These are phyloP conservation scores for Venturia asperata DNA, from an alignment of 2,329 filamentous ascomycete species.

Conservation along the genomic window DNA sequence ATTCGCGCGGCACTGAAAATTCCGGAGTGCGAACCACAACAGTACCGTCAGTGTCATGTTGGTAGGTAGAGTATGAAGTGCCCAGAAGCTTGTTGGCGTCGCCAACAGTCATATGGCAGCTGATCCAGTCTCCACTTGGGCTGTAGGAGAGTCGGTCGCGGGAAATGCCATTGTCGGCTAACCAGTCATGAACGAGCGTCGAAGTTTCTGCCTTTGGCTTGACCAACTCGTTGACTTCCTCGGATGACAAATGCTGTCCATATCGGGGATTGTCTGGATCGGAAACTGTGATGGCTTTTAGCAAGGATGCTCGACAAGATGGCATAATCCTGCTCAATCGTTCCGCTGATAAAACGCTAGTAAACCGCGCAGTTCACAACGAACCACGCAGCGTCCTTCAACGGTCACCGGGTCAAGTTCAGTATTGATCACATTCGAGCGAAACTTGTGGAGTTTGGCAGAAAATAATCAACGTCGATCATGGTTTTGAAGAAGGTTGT, in stretches of 20 bases:
- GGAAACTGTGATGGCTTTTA: slow-evolving; percentile 38
- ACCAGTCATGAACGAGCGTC: slow-evolving; percentile 48
- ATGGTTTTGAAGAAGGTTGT: not conserved
- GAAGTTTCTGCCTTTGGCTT: slow-evolving; percentile 48
- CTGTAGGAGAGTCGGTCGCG: slow-evolving; percentile 38
- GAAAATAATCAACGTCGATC: not conserved
- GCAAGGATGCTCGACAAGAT: not conserved
- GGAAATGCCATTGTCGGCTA: slow-evolving; percentile 49
- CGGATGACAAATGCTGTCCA: slow-evolving; percentile 55
- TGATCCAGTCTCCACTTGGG: slow-evolving; percentile 52
- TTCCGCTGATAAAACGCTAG: no score
- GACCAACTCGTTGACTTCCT: slow-evolving; percentile 51
- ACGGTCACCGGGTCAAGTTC: no score
- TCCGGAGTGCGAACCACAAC: slow-evolving; percentile 45
- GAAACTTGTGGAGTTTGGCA: no score
- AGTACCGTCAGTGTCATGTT: slow-evolving; percentile 49
- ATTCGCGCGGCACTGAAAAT: slow-evolving; percentile 52
- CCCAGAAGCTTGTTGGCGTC: slow-evolving; percentile 47
- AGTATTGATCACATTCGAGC: no score
- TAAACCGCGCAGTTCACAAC: no score
- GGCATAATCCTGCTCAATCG: no score
- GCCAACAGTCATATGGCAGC: slow-evolving; percentile 45
- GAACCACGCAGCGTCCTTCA: not conserved
- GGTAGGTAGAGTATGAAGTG: slow-evolving; percentile 44
- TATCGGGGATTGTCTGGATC: slow-evolving; percentile 53